Percentiles rank a stretch among this genome's conserved stretches.
Conservation (phyloP, 202 grass and related monocot species). For the Hordeum pubiflorum region DNA sequence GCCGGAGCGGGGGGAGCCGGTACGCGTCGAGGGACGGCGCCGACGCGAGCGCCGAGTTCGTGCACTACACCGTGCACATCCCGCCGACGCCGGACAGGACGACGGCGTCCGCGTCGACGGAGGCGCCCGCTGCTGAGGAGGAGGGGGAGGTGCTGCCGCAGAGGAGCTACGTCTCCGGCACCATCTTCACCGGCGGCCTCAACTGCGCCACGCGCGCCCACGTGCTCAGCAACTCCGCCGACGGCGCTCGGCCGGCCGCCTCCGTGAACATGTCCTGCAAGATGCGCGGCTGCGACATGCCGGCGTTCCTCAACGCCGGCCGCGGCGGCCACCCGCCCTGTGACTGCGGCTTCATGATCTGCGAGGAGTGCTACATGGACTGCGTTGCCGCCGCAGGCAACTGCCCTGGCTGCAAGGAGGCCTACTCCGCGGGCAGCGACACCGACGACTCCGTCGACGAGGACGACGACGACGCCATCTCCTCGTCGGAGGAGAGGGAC, state of each 20-base stretch:
- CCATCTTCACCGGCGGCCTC: conserved; percentile 93
- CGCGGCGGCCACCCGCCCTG: conserved; percentile 37
- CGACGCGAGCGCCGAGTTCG: conserved; percentile 49
- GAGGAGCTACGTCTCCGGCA: conserved; percentile 73
- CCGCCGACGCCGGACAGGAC: conserved; percentile 69
- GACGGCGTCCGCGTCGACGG: not conserved
- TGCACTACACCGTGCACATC: conserved; percentile 89
- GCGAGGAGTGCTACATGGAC: conserved; percentile 77
- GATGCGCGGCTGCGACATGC: conserved; percentile 85
- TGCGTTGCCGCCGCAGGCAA: conserved; percentile 40
- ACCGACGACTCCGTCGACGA: conserved; percentile 21
- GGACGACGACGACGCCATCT: conserved; percentile 41
- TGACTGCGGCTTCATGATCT: conserved; percentile 86
- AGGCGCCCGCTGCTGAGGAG: not conserved
- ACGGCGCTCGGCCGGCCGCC: not conserved
- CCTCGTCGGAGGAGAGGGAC: conserved; percentile 44
- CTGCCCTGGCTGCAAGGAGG: conserved; percentile 89
- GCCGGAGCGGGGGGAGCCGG: conserved; percentile 37
- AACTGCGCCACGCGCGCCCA: conserved; percentile 76
- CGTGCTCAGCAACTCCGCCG: conserved; percentile 34
- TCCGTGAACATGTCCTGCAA: conserved; percentile 63
- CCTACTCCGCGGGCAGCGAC: conserved; percentile 33
- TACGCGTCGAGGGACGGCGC: conserved; percentile 33
- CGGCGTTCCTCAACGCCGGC: conserved; percentile 31
- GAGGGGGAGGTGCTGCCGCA: conserved; percentile 15